Conservation (phyloP, 768 basidiomycete species). For the Basidioascus undulatus region DNA sequence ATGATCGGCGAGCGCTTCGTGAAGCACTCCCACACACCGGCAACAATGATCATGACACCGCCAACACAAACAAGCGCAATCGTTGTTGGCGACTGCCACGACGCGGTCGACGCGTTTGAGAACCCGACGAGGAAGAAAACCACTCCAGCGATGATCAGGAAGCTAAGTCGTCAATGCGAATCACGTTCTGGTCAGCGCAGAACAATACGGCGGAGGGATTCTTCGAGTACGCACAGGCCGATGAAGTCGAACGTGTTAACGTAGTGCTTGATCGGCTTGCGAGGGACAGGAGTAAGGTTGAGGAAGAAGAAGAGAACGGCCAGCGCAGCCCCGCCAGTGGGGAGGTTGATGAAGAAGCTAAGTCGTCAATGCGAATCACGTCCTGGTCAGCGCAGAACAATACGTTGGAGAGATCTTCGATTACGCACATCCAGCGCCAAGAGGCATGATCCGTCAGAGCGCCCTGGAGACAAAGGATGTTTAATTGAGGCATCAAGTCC, state of each 20-base stretch:
- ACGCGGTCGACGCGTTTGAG: conserved; percentile 6
- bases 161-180: background rate
- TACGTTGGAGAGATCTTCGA: too few species aligned
- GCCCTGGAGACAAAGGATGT: too few species aligned
- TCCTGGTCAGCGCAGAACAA: too few species aligned
- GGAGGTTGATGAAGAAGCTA: conserved; percentile 14
- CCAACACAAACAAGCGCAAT: conserved; percentile 12
- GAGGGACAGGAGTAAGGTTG: conserved; percentile 16
- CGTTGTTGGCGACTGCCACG: conserved; percentile 7
- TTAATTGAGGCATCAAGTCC: too few species aligned
- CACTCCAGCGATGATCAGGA: conserved; percentile 16
- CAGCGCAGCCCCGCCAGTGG: conserved; percentile 16
- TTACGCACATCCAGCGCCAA: too few species aligned
- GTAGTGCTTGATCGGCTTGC: conserved; percentile 12
- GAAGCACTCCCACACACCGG: conserved; percentile 6
- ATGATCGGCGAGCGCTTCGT: conserved; percentile 21
- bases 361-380: too few species aligned
- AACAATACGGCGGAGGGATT: too few species aligned
- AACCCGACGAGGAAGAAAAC: conserved; percentile 19
- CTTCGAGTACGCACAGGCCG: too few species aligned
- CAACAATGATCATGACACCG: conserved; percentile 8
- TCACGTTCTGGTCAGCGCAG: too few species aligned
- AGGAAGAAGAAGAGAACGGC: conserved; percentile 18
- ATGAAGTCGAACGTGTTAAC: conserved; percentile 19
- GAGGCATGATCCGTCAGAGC: too few species aligned